Evolutionary conservation across 2,329 filamentous ascomycete genomes (phyloP).

Genomic region (Orbilia ellipsospora): DNA sequence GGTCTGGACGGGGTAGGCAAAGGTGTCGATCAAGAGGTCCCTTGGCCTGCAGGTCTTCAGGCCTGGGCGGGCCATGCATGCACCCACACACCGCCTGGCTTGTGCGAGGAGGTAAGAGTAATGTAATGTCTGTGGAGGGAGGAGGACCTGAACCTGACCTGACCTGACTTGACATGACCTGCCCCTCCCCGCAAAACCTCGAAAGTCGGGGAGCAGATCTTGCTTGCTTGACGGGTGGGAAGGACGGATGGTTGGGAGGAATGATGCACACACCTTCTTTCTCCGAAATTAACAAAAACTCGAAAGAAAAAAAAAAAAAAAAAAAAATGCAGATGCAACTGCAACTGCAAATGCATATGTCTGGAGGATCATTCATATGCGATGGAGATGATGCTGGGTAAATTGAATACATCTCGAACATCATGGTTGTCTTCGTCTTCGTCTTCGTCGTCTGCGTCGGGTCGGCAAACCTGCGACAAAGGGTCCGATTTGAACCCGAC

Average conservation of each 20-base stretch:
- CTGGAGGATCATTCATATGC: background rate
- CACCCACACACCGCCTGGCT: too few relatives aligned
- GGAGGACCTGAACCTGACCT: too few relatives aligned
- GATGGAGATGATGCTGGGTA: background rate
- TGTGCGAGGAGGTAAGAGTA: too few relatives aligned
- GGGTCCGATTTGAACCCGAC: constrained; percentile 31
- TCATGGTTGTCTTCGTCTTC: background rate
- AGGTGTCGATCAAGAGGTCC: constrained; percentile 17
- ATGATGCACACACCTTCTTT: constrained; percentile 24
- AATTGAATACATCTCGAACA: constrained; percentile 8
- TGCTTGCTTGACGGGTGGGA: constrained; percentile 7
- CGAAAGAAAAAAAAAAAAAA: too few relatives aligned
- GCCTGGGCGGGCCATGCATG: constrained; percentile 5
- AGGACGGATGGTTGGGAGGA: background rate
- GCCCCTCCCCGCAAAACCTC: constrained; percentile 10
- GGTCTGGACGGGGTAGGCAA: background rate
- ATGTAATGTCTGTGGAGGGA: too few relatives aligned
- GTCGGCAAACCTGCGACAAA: constrained; percentile 35
- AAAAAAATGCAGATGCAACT: background rate
- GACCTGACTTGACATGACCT: constrained; percentile 25
- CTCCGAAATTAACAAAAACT: background rate
- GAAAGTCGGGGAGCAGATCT: constrained; percentile 23
- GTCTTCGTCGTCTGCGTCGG: background rate
- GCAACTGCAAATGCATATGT: background rate
- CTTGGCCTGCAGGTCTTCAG: constrained; percentile 37